Evolutionary conservation across 2,329 filamentous ascomycete species (phyloP), one percentile per base, ranked within the genome.

Genomic region (Penicillium janthinellum): DNA sequence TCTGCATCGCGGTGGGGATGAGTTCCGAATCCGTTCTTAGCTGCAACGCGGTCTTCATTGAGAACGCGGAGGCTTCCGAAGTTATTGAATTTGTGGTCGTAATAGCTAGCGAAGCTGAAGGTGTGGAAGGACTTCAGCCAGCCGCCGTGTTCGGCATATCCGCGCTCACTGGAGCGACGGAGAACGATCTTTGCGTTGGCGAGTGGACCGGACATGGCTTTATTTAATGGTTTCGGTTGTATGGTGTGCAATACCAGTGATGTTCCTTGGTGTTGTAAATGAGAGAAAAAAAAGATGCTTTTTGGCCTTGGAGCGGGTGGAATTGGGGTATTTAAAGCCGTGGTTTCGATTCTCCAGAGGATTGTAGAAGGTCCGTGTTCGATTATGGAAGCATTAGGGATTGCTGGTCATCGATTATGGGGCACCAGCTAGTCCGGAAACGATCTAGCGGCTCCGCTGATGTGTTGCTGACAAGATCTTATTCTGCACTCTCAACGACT

Each of bases 51-150:
- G 75, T 96, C 92, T 79, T 96, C 92, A 71, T 96, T 96, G 70
- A 96, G 87, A 41, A 96, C 91, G 58, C 92, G 87, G 49, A 96
- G 83, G 28, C 88, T 84, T 7, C 92, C 92, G 71, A 90, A 96
- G 63, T 84, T 82, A 48, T 83, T 83, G 78, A 87, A 89, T 28
- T 77, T 74, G 1, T 89, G 88, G 71, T 92, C 83, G 75, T 88
- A 87, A 78, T 88, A 88, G 41, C 77, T 82, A 44, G 90, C 90
- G 76, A 96, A 96, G 70, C 85, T 89, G 81, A 96, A 96, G 64
- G 88, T 91, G 80, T 96, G 91, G 79, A 90, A 95, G 7, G 88
- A 89, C 78, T 94, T 90, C 8, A 96, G 85, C 92, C 92, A 96
- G 75, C 90, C 91, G 77, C 90, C 91, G 75, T 96, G 90, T 74